Base-by-base conservation (phyloP, 495 filamentous ascomycete species). In the Annulohypoxylon maeteangense region DNA sequence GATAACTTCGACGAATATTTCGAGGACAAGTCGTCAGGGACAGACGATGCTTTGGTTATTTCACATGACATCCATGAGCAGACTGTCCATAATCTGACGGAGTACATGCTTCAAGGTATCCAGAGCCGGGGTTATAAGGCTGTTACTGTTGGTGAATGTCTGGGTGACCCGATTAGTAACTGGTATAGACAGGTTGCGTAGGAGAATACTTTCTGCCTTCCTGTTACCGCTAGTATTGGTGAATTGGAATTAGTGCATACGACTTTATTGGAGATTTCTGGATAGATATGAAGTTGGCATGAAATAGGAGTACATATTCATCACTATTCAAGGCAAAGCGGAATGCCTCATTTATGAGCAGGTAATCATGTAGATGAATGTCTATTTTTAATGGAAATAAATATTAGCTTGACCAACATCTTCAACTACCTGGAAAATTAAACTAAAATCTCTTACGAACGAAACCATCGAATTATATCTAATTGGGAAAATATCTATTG, bases 1-100 rank as follows among this genome's bases (percentile, higher is more conserved):
- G 80, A 90, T 62, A 85, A 85, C 36, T 88, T 88, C 56, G 83
- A 85, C 54, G 74, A 79, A 4, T 71, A 42, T 38, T 78, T 83
- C 32, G 68, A 72, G 51, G 57, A 56, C 5, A 29, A 60, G 50
- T 44, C 79, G 3, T 48, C 64, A 1, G 50, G 61, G 5, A 44
- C 64, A 1, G 53, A 58, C 22, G 75, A 82, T 32, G 83, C 74
- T 38, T 74, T 86, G 22, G 77, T 80, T 0, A 84, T 85, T 54
- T 67, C 77, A 4, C 90, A 93, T 69, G 90, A 93, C 71, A 88
- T 90, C 14, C 87, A 90, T 60, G 81, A 90, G 20, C 88, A 90
- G 75, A 90, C 89, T 1, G 90, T 89, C 7, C 80, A 87, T 51
- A 91, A 90, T 56, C 80, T 93, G 61, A 89, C 90, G 0, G 82